Conservation (phyloP, 345 rosid genomes). For the Eucalyptus virginea region DNA sequence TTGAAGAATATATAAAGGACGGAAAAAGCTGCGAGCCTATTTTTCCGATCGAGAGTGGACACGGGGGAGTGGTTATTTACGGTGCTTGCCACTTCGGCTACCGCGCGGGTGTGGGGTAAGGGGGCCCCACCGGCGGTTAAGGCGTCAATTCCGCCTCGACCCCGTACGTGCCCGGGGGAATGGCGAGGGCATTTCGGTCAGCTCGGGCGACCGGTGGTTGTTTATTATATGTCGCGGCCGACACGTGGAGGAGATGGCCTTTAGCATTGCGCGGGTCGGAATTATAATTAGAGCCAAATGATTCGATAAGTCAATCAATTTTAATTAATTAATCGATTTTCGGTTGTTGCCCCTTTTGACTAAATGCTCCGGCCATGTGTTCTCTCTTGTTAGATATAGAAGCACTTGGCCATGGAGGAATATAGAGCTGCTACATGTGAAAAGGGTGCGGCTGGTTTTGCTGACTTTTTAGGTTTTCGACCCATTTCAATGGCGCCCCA, state of each 20-base stretch:
- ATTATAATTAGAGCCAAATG: not conserved
- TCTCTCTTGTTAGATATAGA: not conserved
- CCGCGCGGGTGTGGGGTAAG: not conserved
- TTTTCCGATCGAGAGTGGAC: not conserved
- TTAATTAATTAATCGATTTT: not conserved
- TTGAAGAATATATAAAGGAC: not conserved
- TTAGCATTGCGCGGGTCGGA: not conserved
- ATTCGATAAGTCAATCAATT: not conserved
- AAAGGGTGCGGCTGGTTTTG: not conserved
- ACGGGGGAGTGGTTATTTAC: slow-evolving; percentile 20
- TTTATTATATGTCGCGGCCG: not conserved
- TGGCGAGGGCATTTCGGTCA: not conserved
- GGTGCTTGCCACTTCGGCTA: slow-evolving; percentile 15
- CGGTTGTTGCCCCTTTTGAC: not conserved
- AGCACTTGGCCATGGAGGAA: not conserved
- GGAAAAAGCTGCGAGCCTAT: not conserved
- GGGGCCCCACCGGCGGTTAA: slow-evolving; percentile 66
- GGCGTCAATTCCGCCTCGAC: slow-evolving; percentile 51
- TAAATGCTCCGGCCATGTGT: not conserved
- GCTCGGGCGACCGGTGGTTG: not conserved
- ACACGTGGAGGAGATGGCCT: not conserved
- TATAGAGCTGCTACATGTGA: not conserved
- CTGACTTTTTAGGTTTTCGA: not conserved
- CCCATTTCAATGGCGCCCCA: not conserved
- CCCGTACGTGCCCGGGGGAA: slow-evolving; percentile 1